Base-by-base conservation (phyloP, 208 protist species). In the Leishmania tropica region DNA sequence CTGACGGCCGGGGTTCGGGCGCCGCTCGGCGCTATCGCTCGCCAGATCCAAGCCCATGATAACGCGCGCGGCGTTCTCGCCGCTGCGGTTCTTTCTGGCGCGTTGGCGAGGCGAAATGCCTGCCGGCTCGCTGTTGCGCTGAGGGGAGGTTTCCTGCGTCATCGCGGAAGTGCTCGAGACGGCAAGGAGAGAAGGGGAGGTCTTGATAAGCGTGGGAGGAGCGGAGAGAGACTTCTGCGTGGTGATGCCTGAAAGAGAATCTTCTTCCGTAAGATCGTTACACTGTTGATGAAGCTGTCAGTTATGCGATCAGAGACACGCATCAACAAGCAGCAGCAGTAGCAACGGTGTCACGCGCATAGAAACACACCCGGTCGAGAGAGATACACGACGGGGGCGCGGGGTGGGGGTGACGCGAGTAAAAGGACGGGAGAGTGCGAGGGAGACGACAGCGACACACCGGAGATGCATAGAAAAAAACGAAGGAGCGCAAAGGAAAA, bases 51-150 rank as follows among this genome's bases (percentile, higher is more conserved):
- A 37, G 53, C 82, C 83, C 47, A 65, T 79, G 28, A 92, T 87
- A 5, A 81, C 62, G 40, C 83, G 86, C 48, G 83, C 81, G 19
- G 81, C 88, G 37, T 74, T 86, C n/a, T 62, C 68, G 42, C 89
- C 88, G 62, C 84, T 92, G 77, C 83, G 80, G 70, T 79, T 67
- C 53, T 89, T 80, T 42, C 75, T 76, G 47, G 67, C 84, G 53
- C 84, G 85, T 85, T 87, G 83, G 42, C 78, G 72, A 1, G 72
- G 76, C 21, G 81, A 78, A 77, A 85, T n/a, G 82, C 35, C n/a
- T 31, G 56, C 51, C 31, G 78, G 75, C 15, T 77, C 65, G 64
- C 71, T 21, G 42, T 80, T 31, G 0, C 37, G 40, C 35, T 74
- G 31, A 68, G 65, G 2, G 10, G 60, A 48, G 56, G 54, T 8